Conservation (phyloP, 1,284 basidiomycete species). For the Moesziomyces sp. region DNA sequence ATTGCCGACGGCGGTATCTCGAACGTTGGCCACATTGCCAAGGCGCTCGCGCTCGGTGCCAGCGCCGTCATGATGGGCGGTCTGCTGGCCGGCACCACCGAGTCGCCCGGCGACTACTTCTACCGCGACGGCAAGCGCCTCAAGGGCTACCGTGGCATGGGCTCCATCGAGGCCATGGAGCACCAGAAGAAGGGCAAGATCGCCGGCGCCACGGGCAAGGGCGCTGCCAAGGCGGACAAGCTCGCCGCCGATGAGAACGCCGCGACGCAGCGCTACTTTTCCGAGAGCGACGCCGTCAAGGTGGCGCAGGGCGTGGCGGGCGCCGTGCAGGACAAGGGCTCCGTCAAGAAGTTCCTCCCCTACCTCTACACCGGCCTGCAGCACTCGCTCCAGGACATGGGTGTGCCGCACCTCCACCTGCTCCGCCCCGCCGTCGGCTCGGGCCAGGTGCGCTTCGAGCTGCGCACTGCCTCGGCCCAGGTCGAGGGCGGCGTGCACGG, state of each 20-base stretch:
- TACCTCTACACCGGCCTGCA: constrained; percentile 93
- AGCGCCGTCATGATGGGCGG: constrained; percentile 99
- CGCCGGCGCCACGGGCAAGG: constrained; percentile 68
- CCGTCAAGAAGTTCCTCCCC: constrained; percentile 84
- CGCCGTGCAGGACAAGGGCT: constrained; percentile 97
- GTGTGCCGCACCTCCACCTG: constrained; percentile 76
- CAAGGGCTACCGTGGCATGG: constrained; percentile 99
- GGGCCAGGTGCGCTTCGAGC: constrained; percentile 86
- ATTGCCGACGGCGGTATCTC: constrained; percentile 97
- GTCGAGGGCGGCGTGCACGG: constrained; percentile 96
- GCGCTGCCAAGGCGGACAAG: constrained; percentile 71
- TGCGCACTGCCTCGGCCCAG: constrained; percentile 94
- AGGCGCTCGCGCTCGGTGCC: constrained; percentile 92
- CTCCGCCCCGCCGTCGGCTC: constrained; percentile 76
- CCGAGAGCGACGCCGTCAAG: constrained; percentile 91
- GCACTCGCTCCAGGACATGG: constrained; percentile 95
- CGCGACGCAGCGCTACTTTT: constrained; percentile 96
- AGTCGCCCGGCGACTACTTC: constrained; percentile 98
- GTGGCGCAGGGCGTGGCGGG: constrained; percentile 93
- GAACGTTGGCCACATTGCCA: constrained; percentile 98
- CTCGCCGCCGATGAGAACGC: constrained; percentile 77
- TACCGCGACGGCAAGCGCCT: constrained; percentile 98
- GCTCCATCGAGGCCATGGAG: constrained; percentile 72
- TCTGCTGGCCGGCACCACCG: constrained; percentile 92
- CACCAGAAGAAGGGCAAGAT: constrained; percentile 62